Base-by-base conservation (phyloP, 805 yeast genomes). In the Torulaspora microellipsoides region DNA sequence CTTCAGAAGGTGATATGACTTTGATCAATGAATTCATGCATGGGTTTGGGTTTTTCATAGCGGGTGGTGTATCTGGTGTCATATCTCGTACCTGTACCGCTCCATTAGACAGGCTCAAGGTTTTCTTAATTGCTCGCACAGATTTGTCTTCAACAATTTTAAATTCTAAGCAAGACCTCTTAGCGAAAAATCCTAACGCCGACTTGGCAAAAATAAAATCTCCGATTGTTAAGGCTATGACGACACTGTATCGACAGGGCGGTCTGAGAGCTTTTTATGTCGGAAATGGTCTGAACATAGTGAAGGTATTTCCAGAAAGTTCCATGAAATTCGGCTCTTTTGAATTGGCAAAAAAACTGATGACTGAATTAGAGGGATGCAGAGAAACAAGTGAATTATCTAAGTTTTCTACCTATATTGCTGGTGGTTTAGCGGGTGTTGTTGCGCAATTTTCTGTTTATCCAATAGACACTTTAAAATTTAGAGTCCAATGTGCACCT, bases 401-500 rank as follows among this genome's bases (percentile, higher is more conserved):
- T 0, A 80, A 81, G 49, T 58, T 77, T 1, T 77, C 97, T 1
- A 89, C 96, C 0, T 93, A 89, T 60, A 63, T 87, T 27, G 89
- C 96, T 17, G 99, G 99, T 66, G 99, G 99, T 38, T 62, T 93
- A 34, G 99, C 97, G 33, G 99, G 99, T 60, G 95, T 93, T 45
- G 78, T 82, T 20, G 85, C 97, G 0, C 99, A 93, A 65, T 80
- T 90, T 56, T 76, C 93, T 0, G 96, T 91, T 3, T 93, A 93
- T 63, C 99, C 99, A 7, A 82, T 93, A 11, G 99, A 93, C 67
- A 93, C 99, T 0, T 70, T 93, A 41, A 93, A 93, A 63, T 93
- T 86, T 64, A 77, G 99, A 56, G 72, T 93, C 36, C 99, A 93
- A 64, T 93, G 98, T 67, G 95, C 95, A 8, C 81, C 90, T 28